phyloP scores from a whole-genome alignment of 2,329 filamentous ascomycete species.

The Fusarium graminum region DNA sequence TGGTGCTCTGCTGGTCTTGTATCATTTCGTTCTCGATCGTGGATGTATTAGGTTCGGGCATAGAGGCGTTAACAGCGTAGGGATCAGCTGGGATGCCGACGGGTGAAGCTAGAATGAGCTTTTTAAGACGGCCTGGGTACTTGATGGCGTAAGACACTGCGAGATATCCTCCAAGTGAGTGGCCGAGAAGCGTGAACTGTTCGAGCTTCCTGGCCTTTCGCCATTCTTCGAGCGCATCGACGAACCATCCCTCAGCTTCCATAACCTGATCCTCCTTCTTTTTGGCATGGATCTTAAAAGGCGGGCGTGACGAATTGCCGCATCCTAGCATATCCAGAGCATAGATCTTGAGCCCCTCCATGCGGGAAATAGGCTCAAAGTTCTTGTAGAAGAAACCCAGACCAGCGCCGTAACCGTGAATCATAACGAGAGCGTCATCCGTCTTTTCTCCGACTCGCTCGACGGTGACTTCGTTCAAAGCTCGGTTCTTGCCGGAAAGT shows the following conservation, averaged over 20 bases:
- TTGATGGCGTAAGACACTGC: conserved; percentile 96
- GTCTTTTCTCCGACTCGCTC: conserved; percentile 83
- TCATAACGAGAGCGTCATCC: conserved; percentile 91
- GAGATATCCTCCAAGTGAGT: conserved; percentile 95
- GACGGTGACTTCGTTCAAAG: conserved; percentile 92
- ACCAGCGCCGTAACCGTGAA: conserved; percentile 96
- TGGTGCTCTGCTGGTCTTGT: conserved; percentile 74
- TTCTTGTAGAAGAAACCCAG: conserved; percentile 99
- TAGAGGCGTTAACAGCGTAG: conserved; percentile 82
- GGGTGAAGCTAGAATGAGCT: conserved; percentile 93
- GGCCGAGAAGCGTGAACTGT: conserved; percentile 91
- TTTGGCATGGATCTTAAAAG: conserved; percentile 88
- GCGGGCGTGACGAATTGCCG: conserved; percentile 86
- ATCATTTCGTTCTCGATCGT: conserved; percentile 82
- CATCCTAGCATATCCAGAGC: conserved; percentile 96
- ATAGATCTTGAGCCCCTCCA: conserved; percentile 87
- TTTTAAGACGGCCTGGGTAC: conserved; percentile 94
- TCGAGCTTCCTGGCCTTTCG: conserved; percentile 89
- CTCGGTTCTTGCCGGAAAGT: conserved; percentile 86
- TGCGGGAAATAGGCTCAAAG: conserved; percentile 86
- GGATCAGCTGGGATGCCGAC: conserved; percentile 96
- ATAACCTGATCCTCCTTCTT: conserved; percentile 82
- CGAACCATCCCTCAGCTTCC: conserved; percentile 95
- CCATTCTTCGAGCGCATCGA: conserved; percentile 98
- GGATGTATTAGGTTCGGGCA: conserved; percentile 82